Evolutionary conservation across 352 stramenopile genomes (phyloP), one percentile per base, ranked within the genome.

Genomic region (Pythium graminicola): DNA sequence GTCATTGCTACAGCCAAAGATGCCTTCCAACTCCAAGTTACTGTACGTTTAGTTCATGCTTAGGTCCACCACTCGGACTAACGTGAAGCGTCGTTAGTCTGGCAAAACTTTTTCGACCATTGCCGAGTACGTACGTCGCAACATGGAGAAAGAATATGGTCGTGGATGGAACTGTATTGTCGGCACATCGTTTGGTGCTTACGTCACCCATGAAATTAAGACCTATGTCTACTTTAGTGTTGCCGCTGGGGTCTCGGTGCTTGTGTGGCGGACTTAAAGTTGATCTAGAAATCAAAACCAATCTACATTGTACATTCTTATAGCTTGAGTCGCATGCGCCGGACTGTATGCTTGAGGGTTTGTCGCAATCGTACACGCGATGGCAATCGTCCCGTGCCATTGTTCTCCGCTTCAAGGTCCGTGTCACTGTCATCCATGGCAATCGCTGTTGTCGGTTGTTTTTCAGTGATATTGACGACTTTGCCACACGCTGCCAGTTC

Each of bases 171-270:
- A 97, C 67, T 95, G 85, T 54, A 71, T 97, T 48, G 88, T 97
- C 31, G 91, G 89, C 22, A 78, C 80, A 36, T 94, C 70, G 26
- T 97, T 97, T 62, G 90, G 90, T 26, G 86, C 86, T 31, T 97
- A 95, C 64, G 91, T 97, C 49, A 97, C 91, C 19, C 91, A 97
- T 64, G 89, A 97, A 63, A 97, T 97, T 62, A 97, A 97, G 62
- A 96, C 87, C 14, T 97, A 97, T 67, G 89, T 97, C 40, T 97
- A 97, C 72, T 96, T 97, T 46, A 96, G 86, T 46, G 89, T 97
- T 20, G 85, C 88, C 0, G 75, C 86, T 0, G 87, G 90, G 2
- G 88, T 97, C 31, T 97, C 87, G 19, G 83, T 97, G 16, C 69
- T 97, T 7, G 72, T 97, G 11, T 97, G 91, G 90, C 89, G 68